Percentiles rank a stretch among this genome's conserved stretches.
phyloP scores from a whole-genome alignment of 2,329 filamentous ascomycete species.

The Chaetoscypha palmicola region DNA sequence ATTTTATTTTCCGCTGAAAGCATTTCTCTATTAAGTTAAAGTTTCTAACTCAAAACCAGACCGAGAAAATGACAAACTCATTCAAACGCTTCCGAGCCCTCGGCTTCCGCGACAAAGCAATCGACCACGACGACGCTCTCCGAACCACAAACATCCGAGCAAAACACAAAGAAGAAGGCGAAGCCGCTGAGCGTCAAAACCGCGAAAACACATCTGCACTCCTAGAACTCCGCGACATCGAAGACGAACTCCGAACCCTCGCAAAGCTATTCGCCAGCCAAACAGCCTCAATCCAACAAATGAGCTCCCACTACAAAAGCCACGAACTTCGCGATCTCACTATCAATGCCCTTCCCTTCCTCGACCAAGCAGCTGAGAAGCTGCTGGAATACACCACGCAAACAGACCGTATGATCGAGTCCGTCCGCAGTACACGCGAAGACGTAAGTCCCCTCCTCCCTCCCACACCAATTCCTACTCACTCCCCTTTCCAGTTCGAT shows the following conservation, averaged over 20 bases:
- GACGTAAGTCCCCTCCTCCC: background rate
- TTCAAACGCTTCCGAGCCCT: slow-evolving; percentile 10
- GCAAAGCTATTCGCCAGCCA: slow-evolving; percentile 3
- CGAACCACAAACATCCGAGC: slow-evolving; percentile 5
- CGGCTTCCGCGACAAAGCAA: slow-evolving; percentile 7
- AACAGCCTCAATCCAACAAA: slow-evolving; percentile 1
- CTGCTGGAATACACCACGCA: slow-evolving; percentile 6
- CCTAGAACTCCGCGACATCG: slow-evolving; percentile 10
- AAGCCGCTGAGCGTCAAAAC: slow-evolving; percentile 8
- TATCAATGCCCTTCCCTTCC: slow-evolving; percentile 3
- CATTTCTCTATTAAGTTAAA: too few species aligned
- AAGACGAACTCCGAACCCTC: slow-evolving; percentile 11
- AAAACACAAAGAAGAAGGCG: slow-evolving; percentile 7
- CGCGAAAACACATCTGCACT: slow-evolving; percentile 12
- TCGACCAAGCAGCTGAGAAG: slow-evolving; percentile 2
- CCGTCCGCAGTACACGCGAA: slow-evolving; percentile 4
- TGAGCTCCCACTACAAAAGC: slow-evolving; percentile 4
- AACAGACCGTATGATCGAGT: slow-evolving; percentile 6
- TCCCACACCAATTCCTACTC: background rate
- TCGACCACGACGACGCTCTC: slow-evolving; percentile 2
- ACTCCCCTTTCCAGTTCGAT: background rate
- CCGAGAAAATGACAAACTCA: slow-evolving; percentile 10
- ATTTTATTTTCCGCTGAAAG: too few species aligned
- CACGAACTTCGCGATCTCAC: background rate
- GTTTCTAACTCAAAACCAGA: slow-evolving; percentile 1